Evolutionary conservation across 768 basidiomycete species (phyloP).

Genomic region (Rhodosporidiobolus odoratus): DNA sequence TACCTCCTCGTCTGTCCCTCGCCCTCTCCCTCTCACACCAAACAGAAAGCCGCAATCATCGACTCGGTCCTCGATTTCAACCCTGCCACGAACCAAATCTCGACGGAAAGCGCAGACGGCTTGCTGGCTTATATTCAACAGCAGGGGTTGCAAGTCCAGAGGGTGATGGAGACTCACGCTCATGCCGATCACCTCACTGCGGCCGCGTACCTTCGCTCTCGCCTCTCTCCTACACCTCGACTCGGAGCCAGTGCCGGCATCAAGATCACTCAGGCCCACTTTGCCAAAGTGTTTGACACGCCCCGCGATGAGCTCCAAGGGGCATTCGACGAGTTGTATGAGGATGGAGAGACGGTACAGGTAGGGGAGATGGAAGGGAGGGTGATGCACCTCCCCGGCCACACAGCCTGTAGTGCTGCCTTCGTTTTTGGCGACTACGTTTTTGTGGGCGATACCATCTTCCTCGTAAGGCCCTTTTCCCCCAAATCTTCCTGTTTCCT

Average conservation of each 20-base stretch:
- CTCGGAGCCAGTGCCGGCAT: constrained; percentile 39
- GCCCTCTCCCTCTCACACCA: constrained; percentile 25
- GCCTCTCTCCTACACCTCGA: neutral
- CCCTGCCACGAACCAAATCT: constrained; percentile 26
- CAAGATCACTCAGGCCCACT: constrained; percentile 36
- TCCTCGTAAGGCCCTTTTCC: constrained; percentile 16
- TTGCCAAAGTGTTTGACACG: constrained; percentile 37
- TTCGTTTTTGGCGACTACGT: constrained; percentile 37
- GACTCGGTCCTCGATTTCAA: constrained; percentile 43
- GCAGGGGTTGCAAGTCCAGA: constrained; percentile 22
- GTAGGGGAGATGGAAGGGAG: constrained; percentile 33
- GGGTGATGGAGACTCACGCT: constrained; percentile 43
- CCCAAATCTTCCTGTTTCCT: neutral
- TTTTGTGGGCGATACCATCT: constrained; percentile 43
- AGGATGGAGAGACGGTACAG: constrained; percentile 38
- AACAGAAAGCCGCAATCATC: too few relatives aligned
- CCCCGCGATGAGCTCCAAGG: constrained; percentile 21
- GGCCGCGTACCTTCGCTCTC: constrained; percentile 16
- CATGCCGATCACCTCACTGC: constrained; percentile 44
- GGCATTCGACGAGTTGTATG: constrained; percentile 41
- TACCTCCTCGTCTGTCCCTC: constrained; percentile 40
- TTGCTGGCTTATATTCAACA: constrained; percentile 35
- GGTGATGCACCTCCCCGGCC: constrained; percentile 41
- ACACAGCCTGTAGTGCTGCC: constrained; percentile 37
- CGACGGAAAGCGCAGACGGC: constrained; percentile 33